Base-by-base conservation (phyloP, 345 rosid species). In the Excoecaria agallocha region DNA sequence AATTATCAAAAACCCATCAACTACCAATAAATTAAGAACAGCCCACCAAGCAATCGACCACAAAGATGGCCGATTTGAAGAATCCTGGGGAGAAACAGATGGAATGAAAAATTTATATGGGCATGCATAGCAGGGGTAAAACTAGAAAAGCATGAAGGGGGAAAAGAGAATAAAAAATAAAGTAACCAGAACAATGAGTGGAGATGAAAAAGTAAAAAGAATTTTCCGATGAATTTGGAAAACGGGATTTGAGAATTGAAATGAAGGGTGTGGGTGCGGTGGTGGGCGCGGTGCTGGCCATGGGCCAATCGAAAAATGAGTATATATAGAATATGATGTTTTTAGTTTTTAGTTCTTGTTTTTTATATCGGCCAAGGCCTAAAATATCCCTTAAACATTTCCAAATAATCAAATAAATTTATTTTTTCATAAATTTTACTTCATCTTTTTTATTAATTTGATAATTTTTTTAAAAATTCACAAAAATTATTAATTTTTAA, bases 271-370 rank as follows among this genome's bases (percentile, higher is more conserved):
- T 17, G 66, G 46, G 56, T 19, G 64, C 58, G 59, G 60, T 30
- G 80, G 57, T 30, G 68, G 65, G 2, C 15, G 74, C 30, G 71
- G 52, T 37, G 71, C 61, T 38, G 52, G 70, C 35, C 35, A 70
- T 65, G 81, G 77, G 73, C 69, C 77, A 52, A 60, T 25, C 12
- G 30, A 37, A 62, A 37, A 66, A 20, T 56, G 67, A 66, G 43
- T 43, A 57, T 67, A 30, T 38, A 59, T 76, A 30, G 48, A 41
- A 48, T 58, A 13, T 68, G 57, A 57, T 46, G 25, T 10, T 65
- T 74, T n/a, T 73, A n/a, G n/a, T n/a, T n/a, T n/a, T n/a, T n/a
- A n/a, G n/a, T n/a, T n/a, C n/a, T n/a, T n/a, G n/a, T n/a, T n/a
- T n/a, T n/a, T n/a, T n/a, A n/a, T n/a, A n/a, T n/a, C n/a, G n/a